A percentile compares a stretch with the other conserved stretches of the same genome.
phyloP scores from a whole-genome alignment of 805 yeast genomes.

The Candida insectorum region DNA sequence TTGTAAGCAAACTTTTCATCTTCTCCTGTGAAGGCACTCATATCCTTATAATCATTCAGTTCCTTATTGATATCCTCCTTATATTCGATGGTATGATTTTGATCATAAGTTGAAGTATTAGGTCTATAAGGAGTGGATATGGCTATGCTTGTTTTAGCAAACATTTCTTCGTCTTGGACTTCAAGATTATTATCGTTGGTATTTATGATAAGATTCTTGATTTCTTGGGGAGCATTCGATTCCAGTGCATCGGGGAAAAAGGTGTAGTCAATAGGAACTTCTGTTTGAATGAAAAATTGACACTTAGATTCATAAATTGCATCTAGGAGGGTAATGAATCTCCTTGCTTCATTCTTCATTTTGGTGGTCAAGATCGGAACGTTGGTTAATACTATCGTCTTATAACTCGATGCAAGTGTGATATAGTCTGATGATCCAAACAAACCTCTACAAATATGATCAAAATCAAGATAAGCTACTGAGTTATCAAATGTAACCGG shows the following conservation, averaged over 20 bases:
- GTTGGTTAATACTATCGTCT: slow-evolving; percentile 54
- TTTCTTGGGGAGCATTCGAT: slow-evolving; percentile 10
- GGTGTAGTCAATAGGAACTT: slow-evolving; percentile 46
- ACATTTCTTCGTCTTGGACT: slow-evolving; percentile 69
- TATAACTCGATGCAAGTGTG: slow-evolving; percentile 58
- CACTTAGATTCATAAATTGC: slow-evolving; percentile 69
- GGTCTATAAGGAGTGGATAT: slow-evolving; percentile 66
- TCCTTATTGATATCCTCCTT: slow-evolving; percentile 4
- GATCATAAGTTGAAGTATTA: slow-evolving; percentile 60
- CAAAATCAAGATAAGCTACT: slow-evolving; percentile 48
- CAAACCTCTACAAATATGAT: slow-evolving; percentile 52
- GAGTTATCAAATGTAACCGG: slow-evolving; percentile 37
- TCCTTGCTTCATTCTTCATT: slow-evolving; percentile 65
- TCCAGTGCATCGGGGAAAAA: slow-evolving; percentile 55
- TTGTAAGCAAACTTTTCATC: slow-evolving; percentile 73
- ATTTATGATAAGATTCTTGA: slow-evolving; percentile 14
- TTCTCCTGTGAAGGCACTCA: slow-evolving; percentile 66
- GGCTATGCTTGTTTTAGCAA: slow-evolving; percentile 58
- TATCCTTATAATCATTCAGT: slow-evolving; percentile 39
- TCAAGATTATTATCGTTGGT: slow-evolving; percentile 32
- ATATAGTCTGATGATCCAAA: slow-evolving; percentile 70
- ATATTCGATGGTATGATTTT: slow-evolving; percentile 30
- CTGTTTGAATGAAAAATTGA: slow-evolving; percentile 51
- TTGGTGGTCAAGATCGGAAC: slow-evolving; percentile 57
- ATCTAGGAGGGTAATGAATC: slow-evolving; percentile 64